phyloP scores from a whole-genome alignment of 768 basidiomycete genomes.

The Leccinellum rugosiceps region DNA sequence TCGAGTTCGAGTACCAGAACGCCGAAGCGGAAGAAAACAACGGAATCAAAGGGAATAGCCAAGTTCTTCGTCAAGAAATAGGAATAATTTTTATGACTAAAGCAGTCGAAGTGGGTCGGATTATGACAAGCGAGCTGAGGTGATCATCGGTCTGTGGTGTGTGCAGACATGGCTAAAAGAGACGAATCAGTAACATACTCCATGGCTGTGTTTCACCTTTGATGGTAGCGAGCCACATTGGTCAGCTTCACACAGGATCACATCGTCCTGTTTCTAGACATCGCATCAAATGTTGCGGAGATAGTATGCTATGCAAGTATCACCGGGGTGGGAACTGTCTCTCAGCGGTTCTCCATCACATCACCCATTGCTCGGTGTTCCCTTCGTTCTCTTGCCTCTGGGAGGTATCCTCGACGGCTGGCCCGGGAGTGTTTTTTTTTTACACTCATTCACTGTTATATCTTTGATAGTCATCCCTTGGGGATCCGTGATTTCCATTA shows the following conservation, averaged over 20 bases:
- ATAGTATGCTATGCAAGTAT: not conserved
- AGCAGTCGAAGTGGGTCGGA: not conserved
- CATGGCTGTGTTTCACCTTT: slow-evolving; percentile 10
- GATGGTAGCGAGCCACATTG: slow-evolving; percentile 14
- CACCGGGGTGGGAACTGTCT: not conserved
- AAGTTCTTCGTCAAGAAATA: slow-evolving; percentile 44
- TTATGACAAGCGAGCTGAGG: not conserved
- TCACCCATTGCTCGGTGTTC: slow-evolving; percentile 8
- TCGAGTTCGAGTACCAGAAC: slow-evolving; percentile 3
- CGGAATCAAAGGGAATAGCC: slow-evolving; percentile 40
- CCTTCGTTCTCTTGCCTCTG: slow-evolving; percentile 30
- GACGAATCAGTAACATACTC: not conserved
- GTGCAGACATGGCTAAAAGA: not conserved
- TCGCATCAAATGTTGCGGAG: slow-evolving; percentile 6
- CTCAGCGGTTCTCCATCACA: slow-evolving; percentile 13
- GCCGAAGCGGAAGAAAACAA: slow-evolving; percentile 32
- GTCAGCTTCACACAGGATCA: slow-evolving; percentile 7
- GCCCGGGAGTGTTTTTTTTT: slow-evolving; percentile 13
- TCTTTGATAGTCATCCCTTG: not conserved
- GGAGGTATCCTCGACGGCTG: slow-evolving; percentile 27
- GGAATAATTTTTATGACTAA: not conserved
- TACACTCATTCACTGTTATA: slow-evolving; percentile 2
- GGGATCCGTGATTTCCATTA: not conserved
- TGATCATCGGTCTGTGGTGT: not conserved
- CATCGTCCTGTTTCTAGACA: not conserved